These are phyloP conservation scores for Colletotrichum sp. DNA, from an alignment of 2,329 filamentous ascomycete species.

Conservation along the genomic window DNA sequence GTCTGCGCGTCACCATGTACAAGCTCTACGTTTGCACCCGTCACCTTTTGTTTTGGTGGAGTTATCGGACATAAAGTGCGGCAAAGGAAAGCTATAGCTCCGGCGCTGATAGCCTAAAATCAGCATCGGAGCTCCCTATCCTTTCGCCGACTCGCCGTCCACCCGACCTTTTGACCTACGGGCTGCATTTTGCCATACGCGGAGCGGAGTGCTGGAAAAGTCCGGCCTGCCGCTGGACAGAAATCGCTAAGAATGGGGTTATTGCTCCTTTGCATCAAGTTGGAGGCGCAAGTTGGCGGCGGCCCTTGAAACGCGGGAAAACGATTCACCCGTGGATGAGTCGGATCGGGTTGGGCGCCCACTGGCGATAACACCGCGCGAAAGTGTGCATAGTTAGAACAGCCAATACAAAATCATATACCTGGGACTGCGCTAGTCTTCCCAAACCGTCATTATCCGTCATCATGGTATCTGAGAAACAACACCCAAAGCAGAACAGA, in stretches of 20 bases:
- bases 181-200: not conserved
- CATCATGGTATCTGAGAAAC: slow-evolving; percentile 18
- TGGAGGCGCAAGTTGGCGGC: not conserved
- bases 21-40: not conserved
- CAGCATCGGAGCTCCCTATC: not conserved
- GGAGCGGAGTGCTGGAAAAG: not conserved
- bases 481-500: not conserved
- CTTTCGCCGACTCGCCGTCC: not conserved
- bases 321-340: not conserved
- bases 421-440: not conserved
- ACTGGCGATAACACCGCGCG: not conserved
- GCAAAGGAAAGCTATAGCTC: not conserved
- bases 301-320: not conserved
- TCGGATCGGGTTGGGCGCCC: not conserved
- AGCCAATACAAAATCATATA: not conserved
- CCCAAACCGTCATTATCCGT: slow-evolving; percentile 10
- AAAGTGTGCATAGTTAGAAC: not conserved
- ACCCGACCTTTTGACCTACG: not conserved
- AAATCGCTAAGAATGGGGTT: not conserved
- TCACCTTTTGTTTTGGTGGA: not conserved
- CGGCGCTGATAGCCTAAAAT: not conserved
- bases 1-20: not conserved
- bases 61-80: not conserved
- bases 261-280: not conserved
- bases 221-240: not conserved